These are phyloP conservation scores for Rhynchosporium agropyri DNA, from an alignment of 2,329 filamentous ascomycete genomes.

Conservation along the genomic window DNA sequence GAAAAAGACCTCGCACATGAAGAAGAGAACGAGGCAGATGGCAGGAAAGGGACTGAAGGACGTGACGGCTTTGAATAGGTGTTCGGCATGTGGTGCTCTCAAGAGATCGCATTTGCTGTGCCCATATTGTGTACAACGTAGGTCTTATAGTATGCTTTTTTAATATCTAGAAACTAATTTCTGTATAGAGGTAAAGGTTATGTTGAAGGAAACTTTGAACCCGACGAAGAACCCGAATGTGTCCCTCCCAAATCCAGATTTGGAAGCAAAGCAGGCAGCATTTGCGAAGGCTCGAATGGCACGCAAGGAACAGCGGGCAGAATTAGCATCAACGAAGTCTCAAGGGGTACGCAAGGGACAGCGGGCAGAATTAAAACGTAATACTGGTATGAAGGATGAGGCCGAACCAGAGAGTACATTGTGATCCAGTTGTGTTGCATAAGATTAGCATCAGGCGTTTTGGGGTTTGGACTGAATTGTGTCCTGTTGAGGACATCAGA, in stretches of 20 bases:
- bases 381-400: neutral
- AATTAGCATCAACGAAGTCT: neutral
- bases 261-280: no score
- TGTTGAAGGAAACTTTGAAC: slow-evolving; percentile 33
- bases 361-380: slow-evolving; percentile 6
- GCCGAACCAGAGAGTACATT: no score
- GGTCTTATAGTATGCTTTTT: slow-evolving; percentile 40
- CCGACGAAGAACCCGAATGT: slow-evolving; percentile 10
- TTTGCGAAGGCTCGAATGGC: neutral
- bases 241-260: no score
- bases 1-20: slow-evolving; percentile 97
- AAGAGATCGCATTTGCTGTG: slow-evolving; percentile 92
- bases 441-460: slow-evolving; percentile 35
- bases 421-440: slow-evolving; percentile 22
- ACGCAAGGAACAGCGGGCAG: neutral
- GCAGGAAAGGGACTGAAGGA: slow-evolving; percentile 95
- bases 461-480: slow-evolving; percentile 9
- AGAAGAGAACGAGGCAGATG: slow-evolving; percentile 90
- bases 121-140: slow-evolving; percentile 83
- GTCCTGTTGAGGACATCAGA: neutral
- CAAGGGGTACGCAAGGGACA: no score
- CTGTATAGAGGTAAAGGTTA: slow-evolving; percentile 39
- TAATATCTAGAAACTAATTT: slow-evolving; percentile 22
- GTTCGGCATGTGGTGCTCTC: slow-evolving; percentile 81
- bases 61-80: slow-evolving; percentile 82